A percentile compares a stretch with the other conserved stretches of the same genome.
phyloP scores from a whole-genome alignment of 2,329 filamentous ascomycete species.

The Neofusicoccum kwambonambiense region DNA sequence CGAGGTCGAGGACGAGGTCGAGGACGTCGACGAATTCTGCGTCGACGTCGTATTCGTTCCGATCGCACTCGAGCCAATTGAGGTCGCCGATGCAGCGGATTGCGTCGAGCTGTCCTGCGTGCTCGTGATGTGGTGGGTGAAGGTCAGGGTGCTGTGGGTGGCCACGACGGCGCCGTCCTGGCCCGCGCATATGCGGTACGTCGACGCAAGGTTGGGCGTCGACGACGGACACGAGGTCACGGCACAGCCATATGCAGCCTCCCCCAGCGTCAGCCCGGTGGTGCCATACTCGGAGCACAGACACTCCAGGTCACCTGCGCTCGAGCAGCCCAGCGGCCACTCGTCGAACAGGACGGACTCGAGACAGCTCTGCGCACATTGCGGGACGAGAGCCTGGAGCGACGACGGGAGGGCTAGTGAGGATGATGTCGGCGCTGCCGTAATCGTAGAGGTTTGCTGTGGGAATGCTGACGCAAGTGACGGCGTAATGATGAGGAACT shows the following conservation, averaged over 20 bases:
- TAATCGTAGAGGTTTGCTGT: neutral
- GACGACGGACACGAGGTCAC: slow-evolving; percentile 26
- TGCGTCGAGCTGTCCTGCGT: neutral
- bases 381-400: slow-evolving; percentile 46
- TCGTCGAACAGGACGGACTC: slow-evolving; percentile 31
- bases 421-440: neutral
- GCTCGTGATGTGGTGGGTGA: slow-evolving; percentile 22
- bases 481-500: slow-evolving; percentile 9
- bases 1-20: neutral
- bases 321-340: slow-evolving; percentile 36
- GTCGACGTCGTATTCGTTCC: slow-evolving; percentile 2
- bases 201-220: slow-evolving; percentile 22
- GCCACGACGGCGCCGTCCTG: slow-evolving; percentile 35
- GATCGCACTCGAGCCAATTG: neutral
- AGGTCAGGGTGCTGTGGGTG: slow-evolving; percentile 35
- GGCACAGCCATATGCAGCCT: slow-evolving; percentile 38
- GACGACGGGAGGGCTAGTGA: slow-evolving; percentile 51
- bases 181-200: slow-evolving; percentile 38
- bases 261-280: slow-evolving; percentile 36
- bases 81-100: neutral
- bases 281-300: slow-evolving; percentile 40
- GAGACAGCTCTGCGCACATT: slow-evolving; percentile 51
- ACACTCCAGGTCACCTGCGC: slow-evolving; percentile 32
- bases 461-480: slow-evolving; percentile 11
- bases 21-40: neutral